Conservation (phyloP, 345 rosid genomes). For the Gossypium longicalyx region DNA sequence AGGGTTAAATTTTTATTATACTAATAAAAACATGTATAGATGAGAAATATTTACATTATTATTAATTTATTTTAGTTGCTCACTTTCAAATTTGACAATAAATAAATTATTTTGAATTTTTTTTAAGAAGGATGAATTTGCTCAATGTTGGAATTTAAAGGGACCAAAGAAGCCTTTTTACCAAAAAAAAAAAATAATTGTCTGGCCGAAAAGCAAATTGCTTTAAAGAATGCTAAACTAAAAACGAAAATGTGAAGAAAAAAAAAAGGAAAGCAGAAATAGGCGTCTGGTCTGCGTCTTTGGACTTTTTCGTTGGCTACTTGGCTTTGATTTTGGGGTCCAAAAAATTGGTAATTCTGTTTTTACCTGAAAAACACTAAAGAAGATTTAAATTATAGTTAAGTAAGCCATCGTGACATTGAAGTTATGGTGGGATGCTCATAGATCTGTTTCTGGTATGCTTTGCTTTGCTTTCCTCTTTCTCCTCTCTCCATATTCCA, state of each 20-base stretch:
- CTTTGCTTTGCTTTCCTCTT: neutral
- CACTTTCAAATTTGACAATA: fast-evolving
- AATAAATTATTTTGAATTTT: too few species aligned
- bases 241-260: neutral
- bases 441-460: slow-evolving; percentile 18
- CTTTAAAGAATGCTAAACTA: neutral
- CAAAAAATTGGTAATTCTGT: neutral
- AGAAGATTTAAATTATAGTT: slow-evolving; percentile 7
- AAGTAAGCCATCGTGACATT: neutral
- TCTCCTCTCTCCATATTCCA: neutral
- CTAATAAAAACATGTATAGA: too few species aligned
- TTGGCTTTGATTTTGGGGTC: neutral
- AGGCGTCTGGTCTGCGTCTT: slow-evolving; percentile 1
- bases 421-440: slow-evolving; percentile 10
- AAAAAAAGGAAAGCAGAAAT: neutral
- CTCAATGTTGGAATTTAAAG: too few species aligned
- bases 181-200: neutral
- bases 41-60: too few species aligned
- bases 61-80: too few species aligned
- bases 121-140: too few species aligned
- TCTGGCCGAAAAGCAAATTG: neutral
- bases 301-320: neutral
- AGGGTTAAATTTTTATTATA: too few species aligned
- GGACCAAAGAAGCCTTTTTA: too few species aligned
- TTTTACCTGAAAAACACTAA: neutral